Percentiles rank a stretch among this genome's conserved stretches.
These are phyloP conservation scores for Fusarium armeniacum DNA, from an alignment of 2,329 filamentous ascomycete genomes.

Conservation along the genomic window DNA sequence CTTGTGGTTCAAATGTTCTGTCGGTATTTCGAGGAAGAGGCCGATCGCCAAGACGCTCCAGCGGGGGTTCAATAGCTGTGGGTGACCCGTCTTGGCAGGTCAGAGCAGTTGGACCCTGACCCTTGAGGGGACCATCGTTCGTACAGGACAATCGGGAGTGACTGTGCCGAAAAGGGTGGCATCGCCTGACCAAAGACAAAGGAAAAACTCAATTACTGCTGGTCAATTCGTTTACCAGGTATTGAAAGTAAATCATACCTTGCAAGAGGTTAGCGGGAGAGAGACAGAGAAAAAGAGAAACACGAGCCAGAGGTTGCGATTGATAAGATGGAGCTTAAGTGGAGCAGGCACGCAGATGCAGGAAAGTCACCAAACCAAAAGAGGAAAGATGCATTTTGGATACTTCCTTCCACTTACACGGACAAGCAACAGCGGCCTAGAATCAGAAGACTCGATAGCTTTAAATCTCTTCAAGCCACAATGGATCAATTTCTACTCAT, in stretches of 20 bases:
- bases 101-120: not conserved
- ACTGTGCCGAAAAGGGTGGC: conserved; percentile 22
- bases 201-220: conserved; percentile 11
- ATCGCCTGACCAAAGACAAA: conserved; percentile 6
- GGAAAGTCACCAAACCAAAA: not conserved
- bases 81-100: conserved; percentile 44
- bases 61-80: conserved; percentile 24
- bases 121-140: conserved; percentile 1
- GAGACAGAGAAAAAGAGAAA: not conserved
- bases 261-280: conserved; percentile 10
- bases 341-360: not conserved
- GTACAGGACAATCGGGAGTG: conserved; percentile 11
- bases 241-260: conserved; percentile 21
- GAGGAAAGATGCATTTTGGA: not conserved
- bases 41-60: conserved; percentile 42
- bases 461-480: conserved; percentile 39
- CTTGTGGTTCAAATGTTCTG: conserved; percentile 7
- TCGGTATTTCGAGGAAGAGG: conserved; percentile 10
- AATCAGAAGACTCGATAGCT: conserved; percentile 30
- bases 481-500: conserved; percentile 27
- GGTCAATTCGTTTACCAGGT: not conserved
- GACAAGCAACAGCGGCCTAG: conserved; percentile 12
- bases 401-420: conserved; percentile 17
- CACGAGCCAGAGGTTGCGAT: conserved; percentile 32
- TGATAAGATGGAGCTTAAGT: conserved; percentile 46